phyloP scores from a whole-genome alignment of 2,329 filamentous ascomycete species.

The Arthrobotrys pseudoclavata region DNA sequence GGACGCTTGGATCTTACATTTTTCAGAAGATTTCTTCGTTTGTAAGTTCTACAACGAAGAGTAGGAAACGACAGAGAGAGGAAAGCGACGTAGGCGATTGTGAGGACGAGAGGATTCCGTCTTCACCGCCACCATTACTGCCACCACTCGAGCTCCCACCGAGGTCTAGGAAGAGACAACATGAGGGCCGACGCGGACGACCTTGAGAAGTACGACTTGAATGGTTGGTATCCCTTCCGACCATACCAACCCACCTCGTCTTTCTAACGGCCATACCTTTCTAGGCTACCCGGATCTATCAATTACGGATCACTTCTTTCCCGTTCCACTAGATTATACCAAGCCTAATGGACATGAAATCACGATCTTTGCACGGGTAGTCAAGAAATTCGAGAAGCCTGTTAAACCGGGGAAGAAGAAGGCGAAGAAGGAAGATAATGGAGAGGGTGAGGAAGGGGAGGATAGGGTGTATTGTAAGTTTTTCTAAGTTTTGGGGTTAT shows the following conservation, averaged over 20 bases:
- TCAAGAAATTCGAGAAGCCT: constrained; percentile 42
- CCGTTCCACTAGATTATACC: constrained; percentile 36
- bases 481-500: not conserved
- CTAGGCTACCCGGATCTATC: constrained; percentile 32
- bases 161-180: not conserved
- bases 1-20: too few relatives aligned
- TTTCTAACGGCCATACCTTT: not conserved
- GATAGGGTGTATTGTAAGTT: constrained; percentile 45
- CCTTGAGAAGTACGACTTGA: constrained; percentile 11
- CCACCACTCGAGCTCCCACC: too few relatives aligned
- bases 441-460: constrained; percentile 15
- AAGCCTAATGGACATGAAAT: constrained; percentile 36
- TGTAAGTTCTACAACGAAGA: not conserved
- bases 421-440: constrained; percentile 14
- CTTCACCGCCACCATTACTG: too few relatives aligned
- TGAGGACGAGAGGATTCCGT: not conserved
- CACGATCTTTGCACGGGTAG: constrained; percentile 50
- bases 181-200: constrained; percentile 26
- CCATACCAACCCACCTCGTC: not conserved
- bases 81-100: not conserved
- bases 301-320: constrained; percentile 53
- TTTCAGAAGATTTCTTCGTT: not conserved
- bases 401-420: constrained; percentile 45
- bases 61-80: not conserved
- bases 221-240: not conserved